Conservation (phyloP, 2,329 filamentous ascomycete species). For the Nemania bipapillata region DNA sequence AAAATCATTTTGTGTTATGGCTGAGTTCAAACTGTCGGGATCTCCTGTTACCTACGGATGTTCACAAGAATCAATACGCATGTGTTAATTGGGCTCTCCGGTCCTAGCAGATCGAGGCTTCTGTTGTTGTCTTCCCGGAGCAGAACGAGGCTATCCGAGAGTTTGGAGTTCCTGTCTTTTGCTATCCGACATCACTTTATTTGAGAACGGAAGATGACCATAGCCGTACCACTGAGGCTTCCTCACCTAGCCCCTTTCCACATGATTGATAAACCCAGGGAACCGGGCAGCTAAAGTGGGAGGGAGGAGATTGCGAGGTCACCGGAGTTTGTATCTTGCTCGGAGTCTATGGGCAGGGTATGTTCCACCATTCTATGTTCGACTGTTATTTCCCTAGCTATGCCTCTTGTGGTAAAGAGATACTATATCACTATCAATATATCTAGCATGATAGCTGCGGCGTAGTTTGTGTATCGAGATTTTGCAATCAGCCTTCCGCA, state of each 20-base stretch:
- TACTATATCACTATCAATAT: background rate
- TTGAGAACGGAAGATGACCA: conserved; percentile 20
- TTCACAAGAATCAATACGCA: conserved; percentile 13
- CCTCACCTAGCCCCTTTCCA: conserved; percentile 26
- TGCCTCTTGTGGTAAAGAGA: background rate
- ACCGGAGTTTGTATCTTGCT: background rate
- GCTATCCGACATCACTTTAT: conserved; percentile 22
- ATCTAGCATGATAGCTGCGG: conserved; percentile 14
- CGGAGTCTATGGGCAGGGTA: background rate
- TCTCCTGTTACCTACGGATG: conserved; percentile 9
- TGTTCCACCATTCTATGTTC: background rate
- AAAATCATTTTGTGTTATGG: background rate
- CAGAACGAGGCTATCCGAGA: conserved; percentile 24
- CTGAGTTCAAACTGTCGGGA: conserved; percentile 24
- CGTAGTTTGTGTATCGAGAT: conserved; percentile 12
- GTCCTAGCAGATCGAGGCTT: conserved; percentile 23
- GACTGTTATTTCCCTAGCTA: background rate
- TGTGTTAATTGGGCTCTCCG: conserved; percentile 17
- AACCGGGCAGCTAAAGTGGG: background rate
- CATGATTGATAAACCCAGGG: conserved; percentile 1
- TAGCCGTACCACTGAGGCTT: conserved; percentile 28
- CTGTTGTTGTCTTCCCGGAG: conserved; percentile 17
- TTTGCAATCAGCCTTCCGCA: conserved; percentile 25
- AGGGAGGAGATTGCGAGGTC: conserved; percentile 26
- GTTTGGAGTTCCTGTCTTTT: conserved; percentile 13